These are phyloP conservation scores for Opeltia flavorubescens DNA, from an alignment of 495 filamentous ascomycete genomes.

Conservation along the genomic window DNA sequence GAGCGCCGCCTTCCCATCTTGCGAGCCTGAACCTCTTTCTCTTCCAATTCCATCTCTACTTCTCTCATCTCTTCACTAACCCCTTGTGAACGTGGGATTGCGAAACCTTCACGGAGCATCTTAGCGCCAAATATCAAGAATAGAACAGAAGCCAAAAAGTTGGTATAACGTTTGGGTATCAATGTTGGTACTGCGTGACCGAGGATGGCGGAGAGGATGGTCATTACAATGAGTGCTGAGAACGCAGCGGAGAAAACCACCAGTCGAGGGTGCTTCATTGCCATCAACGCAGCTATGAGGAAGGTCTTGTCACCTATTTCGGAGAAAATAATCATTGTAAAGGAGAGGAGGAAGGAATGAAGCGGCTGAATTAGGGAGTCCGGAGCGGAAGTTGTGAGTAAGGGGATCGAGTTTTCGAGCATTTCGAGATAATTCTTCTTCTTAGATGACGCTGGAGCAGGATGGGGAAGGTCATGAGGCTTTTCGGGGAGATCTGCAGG, in stretches of 20 bases:
- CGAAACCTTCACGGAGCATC: slow-evolving; percentile 74
- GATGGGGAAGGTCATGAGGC: slow-evolving; percentile 63
- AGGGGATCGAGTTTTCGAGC: slow-evolving; percentile 29
- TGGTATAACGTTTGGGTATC: slow-evolving; percentile 77
- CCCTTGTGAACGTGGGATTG: slow-evolving; percentile 76
- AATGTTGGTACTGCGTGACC: slow-evolving; percentile 87
- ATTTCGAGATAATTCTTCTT: slow-evolving; percentile 46
- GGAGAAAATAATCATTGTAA: slow-evolving; percentile 95
- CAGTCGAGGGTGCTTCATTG: slow-evolving; percentile 90
- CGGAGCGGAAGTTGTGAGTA: slow-evolving; percentile 27
- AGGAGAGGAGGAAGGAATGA: slow-evolving; percentile 82
- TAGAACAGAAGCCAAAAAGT: slow-evolving; percentile 66
- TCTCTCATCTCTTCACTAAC: slow-evolving; percentile 94
- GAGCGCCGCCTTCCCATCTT: slow-evolving; percentile 39
- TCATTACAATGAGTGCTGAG: slow-evolving; percentile 81
- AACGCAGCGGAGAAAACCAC: slow-evolving; percentile 94
- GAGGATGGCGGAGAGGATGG: slow-evolving; percentile 86
- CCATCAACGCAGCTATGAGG: slow-evolving; percentile 93
- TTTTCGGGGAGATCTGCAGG: slow-evolving; percentile 67
- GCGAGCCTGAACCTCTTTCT: slow-evolving; percentile 63
- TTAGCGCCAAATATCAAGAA: slow-evolving; percentile 83
- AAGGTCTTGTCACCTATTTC: slow-evolving; percentile 99
- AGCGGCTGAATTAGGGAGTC: slow-evolving; percentile 66
- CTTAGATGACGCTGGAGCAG: slow-evolving; percentile 49
- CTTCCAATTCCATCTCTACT: slow-evolving; percentile 86